These are phyloP conservation scores for Schrenkiella parvula DNA, from an alignment of 345 rosid genomes.

Conservation along the genomic window DNA sequence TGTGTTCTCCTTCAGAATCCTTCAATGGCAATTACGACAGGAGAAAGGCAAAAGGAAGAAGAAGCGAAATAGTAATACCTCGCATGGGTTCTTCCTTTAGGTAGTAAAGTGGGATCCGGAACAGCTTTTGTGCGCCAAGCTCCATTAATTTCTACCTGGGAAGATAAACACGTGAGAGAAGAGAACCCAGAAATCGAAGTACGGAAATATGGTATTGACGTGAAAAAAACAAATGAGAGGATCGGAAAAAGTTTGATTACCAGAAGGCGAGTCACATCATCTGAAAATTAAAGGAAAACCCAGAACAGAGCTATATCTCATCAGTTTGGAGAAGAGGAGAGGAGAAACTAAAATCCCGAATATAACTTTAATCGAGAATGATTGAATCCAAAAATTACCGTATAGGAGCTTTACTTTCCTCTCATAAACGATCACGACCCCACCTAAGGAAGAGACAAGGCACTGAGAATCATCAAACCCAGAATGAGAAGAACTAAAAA, in stretches of 20 bases:
- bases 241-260: slow-evolving; percentile 36
- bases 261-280: slow-evolving; percentile 77
- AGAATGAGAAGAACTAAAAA: neutral
- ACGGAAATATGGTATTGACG: neutral
- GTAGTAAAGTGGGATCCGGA: slow-evolving; percentile 60
- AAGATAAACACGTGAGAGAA: neutral
- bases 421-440: slow-evolving; percentile 91
- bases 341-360: neutral
- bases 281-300: slow-evolving; percentile 37
- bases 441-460: slow-evolving; percentile 44
- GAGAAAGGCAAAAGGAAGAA: neutral
- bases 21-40: neutral
- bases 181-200: neutral
- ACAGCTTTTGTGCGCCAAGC: slow-evolving; percentile 68
- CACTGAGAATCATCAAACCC: slow-evolving; percentile 7
- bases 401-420: slow-evolving; percentile 80
- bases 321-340: neutral
- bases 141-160: slow-evolving; percentile 72
- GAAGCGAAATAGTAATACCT: slow-evolving; percentile 34
- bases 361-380: neutral
- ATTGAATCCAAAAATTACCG: slow-evolving; percentile 40
- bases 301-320: neutral
- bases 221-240: neutral
- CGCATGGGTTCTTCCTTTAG: slow-evolving; percentile 71
- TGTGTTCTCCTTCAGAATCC: neutral